Evolutionary conservation across 257 asterid species (phyloP).

Genomic region (Przewalskia tangutica): DNA sequence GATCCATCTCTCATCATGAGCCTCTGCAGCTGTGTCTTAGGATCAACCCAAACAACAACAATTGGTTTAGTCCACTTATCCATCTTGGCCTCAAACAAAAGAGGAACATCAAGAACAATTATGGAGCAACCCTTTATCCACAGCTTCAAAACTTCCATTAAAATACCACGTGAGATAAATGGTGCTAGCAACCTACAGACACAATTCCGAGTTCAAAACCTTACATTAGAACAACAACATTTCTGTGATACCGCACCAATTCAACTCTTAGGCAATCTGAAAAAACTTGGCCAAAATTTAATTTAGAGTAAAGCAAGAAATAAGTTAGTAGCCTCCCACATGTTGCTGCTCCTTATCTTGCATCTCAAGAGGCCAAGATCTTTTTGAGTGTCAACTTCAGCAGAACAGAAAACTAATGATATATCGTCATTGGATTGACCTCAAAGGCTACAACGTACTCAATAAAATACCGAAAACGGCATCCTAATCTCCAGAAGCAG

Average conservation of each 20-base stretch:
- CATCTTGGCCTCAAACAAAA: conserved; percentile 84
- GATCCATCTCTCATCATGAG: conserved; percentile 70
- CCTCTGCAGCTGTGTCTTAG: conserved; percentile 74
- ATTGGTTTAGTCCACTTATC: conserved; percentile 81
- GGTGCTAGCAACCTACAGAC: conserved; percentile 68
- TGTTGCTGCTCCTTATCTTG: background rate
- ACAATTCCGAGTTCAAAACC: background rate
- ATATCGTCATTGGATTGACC: background rate
- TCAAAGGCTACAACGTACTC: background rate
- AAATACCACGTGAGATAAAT: conserved; percentile 62
- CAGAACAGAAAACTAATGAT: background rate
- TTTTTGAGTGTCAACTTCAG: background rate
- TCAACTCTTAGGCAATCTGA: background rate
- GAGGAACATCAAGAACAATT: conserved; percentile 86
- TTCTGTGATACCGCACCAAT: background rate
- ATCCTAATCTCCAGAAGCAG: background rate
- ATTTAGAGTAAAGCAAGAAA: background rate
- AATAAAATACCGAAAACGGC: background rate
- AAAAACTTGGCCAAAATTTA: background rate
- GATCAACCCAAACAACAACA: conserved; percentile 83
- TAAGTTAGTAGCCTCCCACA: background rate
- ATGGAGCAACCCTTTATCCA: conserved; percentile 66
- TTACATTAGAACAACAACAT: background rate
- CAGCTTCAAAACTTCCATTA: conserved; percentile 57
- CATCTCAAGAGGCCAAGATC: background rate